Conservation (phyloP, 495 filamentous ascomycete species). For the Daldinia childiae region DNA sequence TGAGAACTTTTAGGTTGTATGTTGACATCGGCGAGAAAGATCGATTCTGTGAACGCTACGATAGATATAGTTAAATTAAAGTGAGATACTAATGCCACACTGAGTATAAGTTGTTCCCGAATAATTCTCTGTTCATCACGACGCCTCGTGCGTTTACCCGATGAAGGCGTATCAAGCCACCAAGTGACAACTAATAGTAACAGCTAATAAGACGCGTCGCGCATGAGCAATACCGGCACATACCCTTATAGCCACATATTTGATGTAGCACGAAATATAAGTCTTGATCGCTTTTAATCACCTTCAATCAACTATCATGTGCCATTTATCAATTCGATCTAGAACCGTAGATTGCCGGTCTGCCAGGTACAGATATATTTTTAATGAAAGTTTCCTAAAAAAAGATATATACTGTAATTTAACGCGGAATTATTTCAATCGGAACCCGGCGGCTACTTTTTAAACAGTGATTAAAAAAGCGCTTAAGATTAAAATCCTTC, state of each 20-base stretch:
- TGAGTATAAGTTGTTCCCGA: neutral
- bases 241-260: neutral
- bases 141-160: conserved; percentile 7
- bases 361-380: conserved; percentile 27
- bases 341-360: conserved; percentile 34
- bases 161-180: neutral
- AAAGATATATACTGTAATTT: conserved; percentile 11
- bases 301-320: conserved; percentile 14
- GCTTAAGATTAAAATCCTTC: too few relatives aligned
- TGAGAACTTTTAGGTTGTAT: conserved; percentile 8
- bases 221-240: neutral
- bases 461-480: too few relatives aligned
- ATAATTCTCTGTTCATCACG: neutral
- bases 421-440: conserved; percentile 21
- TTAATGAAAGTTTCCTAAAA: neutral
- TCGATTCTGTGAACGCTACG: conserved; percentile 1
- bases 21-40: conserved; percentile 9
- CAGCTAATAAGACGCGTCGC: neutral
- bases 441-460: conserved; percentile 25
- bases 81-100: too few relatives aligned
- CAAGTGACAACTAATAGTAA: neutral
- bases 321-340: conserved; percentile 18
- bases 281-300: conserved; percentile 1
- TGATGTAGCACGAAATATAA: neutral
- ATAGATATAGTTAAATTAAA: neutral